Conservation (phyloP, 164 flowering plant genomes). For the Santalum album region DNA sequence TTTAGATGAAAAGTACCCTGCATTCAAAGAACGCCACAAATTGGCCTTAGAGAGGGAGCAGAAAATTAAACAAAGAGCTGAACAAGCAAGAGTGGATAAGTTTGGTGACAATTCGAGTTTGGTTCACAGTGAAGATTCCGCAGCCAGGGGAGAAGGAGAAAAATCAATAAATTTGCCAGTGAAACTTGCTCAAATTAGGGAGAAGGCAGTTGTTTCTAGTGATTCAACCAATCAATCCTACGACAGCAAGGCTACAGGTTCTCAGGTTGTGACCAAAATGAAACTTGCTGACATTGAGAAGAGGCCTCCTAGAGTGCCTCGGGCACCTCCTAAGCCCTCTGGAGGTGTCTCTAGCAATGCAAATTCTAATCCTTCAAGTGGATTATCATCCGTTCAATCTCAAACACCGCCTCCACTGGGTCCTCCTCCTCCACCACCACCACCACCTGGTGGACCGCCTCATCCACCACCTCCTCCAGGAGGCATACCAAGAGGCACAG, state of each 20-base stretch:
- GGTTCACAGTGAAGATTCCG: constrained; percentile 18
- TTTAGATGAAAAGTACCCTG: constrained; percentile 85
- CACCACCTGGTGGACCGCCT: constrained; percentile 69
- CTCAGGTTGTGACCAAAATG: constrained; percentile 60
- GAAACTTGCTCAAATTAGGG: constrained; percentile 69
- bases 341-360: constrained; percentile 33
- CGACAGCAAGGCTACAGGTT: constrained; percentile 35
- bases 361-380: constrained; percentile 24
- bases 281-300: constrained; percentile 68
- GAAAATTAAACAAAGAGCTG: constrained; percentile 74
- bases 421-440: constrained; percentile 68
- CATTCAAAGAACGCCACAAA: constrained; percentile 83
- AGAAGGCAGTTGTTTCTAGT: constrained; percentile 35
- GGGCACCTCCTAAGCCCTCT: constrained; percentile 78
- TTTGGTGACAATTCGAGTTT: constrained; percentile 44
- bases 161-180: constrained; percentile 46
- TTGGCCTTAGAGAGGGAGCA: constrained; percentile 88
- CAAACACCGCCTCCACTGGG: constrained; percentile 43
- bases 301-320: constrained; percentile 68
- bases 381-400: constrained; percentile 43
- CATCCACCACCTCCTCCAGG: constrained; percentile 90
- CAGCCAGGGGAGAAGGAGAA: constrained; percentile 25
- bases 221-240: constrained; percentile 34
- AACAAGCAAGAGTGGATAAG: constrained; percentile 70
- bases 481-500: constrained; percentile 46